A percentile compares a stretch with the other conserved stretches of the same genome.
These are phyloP conservation scores for Boletus rex-veris DNA, from an alignment of 768 basidiomycete species.

Conservation along the genomic window DNA sequence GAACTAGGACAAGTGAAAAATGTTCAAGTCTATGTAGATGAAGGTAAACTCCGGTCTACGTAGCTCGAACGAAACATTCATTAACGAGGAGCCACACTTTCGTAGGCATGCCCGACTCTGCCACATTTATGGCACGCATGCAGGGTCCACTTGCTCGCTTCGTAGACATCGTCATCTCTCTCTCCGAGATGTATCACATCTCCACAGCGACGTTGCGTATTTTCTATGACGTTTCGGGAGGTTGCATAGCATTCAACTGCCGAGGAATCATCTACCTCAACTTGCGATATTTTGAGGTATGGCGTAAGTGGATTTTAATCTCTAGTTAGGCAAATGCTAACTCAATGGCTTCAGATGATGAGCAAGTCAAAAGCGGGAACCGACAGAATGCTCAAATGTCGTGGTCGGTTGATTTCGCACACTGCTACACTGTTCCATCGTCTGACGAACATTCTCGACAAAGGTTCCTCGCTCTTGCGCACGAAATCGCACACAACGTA, in stretches of 20 bases:
- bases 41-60: conserved; percentile 38
- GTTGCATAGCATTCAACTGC: conserved; percentile 87
- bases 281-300: conserved; percentile 29
- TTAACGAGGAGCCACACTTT: not conserved
- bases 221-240: conserved; percentile 76
- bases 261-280: conserved; percentile 83
- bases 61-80: not conserved
- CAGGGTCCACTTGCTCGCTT: conserved; percentile 61
- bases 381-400: not conserved
- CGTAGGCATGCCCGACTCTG: conserved; percentile 26
- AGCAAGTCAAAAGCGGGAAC: not conserved
- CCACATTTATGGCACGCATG: conserved; percentile 46
- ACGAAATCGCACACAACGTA: conserved; percentile 88
- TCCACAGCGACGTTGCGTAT: conserved; percentile 68
- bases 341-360: not conserved
- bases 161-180: conserved; percentile 56
- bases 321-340: not conserved
- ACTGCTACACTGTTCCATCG: no score
- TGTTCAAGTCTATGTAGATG: conserved; percentile 57
- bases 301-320: conserved; percentile 54
- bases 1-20: conserved; percentile 23
- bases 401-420: not conserved
- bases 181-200: conserved; percentile 66
- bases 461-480: conserved; percentile 82
- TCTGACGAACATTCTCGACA: not conserved